These are phyloP conservation scores for Arabis alpina DNA, from an alignment of 345 rosid species.

Conservation along the genomic window DNA sequence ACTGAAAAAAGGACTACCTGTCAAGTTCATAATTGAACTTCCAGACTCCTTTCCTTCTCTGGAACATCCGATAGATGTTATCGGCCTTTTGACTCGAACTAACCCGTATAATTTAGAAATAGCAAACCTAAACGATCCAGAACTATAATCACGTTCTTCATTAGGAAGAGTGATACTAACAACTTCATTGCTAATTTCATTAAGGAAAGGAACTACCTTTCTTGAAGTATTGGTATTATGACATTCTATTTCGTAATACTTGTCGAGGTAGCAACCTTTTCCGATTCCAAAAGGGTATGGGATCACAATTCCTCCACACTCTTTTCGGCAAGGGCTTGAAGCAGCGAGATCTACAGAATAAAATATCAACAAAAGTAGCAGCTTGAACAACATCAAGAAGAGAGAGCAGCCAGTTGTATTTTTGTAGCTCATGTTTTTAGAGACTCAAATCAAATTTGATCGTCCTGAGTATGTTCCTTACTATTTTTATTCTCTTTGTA, in stretches of 20 bases:
- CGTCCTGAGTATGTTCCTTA: no score
- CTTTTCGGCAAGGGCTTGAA: slow-evolving; percentile 27
- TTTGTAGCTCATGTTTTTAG: slow-evolving; percentile 25
- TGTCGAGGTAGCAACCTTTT: slow-evolving; percentile 29
- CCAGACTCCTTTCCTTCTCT: not conserved
- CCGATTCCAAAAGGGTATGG: slow-evolving; percentile 51
- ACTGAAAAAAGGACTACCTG: slow-evolving; percentile 25
- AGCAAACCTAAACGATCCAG: no score
- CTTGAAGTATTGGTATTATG: slow-evolving; percentile 6
- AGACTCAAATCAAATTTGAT: no score
- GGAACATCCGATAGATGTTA: slow-evolving; percentile 9
- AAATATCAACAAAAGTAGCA: slow-evolving; percentile 10
- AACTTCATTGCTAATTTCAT: not conserved
- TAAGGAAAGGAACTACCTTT: slow-evolving; percentile 25
- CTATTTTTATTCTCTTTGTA: no score
- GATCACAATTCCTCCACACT: slow-evolving; percentile 45
- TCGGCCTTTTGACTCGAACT: not conserved
- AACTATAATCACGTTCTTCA: not conserved
- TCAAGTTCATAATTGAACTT: slow-evolving; percentile 7
- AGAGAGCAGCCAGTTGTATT: not conserved
- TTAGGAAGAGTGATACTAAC: slow-evolving; percentile 27
- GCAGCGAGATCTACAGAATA: slow-evolving; percentile 3
- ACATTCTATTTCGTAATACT: slow-evolving; percentile 32
- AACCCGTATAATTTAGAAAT: not conserved
- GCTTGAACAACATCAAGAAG: not conserved